phyloP scores from a whole-genome alignment of 2,329 filamentous ascomycete species.

The Sporothrix globosa region DNA sequence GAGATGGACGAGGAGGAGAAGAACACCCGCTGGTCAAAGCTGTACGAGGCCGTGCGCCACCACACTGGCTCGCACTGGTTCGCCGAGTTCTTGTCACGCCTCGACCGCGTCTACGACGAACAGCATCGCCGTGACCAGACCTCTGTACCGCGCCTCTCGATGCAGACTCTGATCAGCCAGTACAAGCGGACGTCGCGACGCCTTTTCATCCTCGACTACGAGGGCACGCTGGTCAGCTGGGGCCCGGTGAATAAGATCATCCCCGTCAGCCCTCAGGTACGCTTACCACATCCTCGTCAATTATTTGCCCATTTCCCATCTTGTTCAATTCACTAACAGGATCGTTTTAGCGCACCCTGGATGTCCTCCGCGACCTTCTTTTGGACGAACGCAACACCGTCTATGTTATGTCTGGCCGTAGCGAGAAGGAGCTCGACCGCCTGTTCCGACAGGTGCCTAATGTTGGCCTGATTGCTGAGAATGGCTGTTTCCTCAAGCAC shows the following conservation, averaged over 20 bases:
- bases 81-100: slow-evolving; percentile 68
- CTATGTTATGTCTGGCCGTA: slow-evolving; percentile 90
- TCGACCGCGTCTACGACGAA: slow-evolving; percentile 78
- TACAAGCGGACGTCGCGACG: slow-evolving; percentile 70
- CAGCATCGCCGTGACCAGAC: slow-evolving; percentile 83
- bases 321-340: not conserved
- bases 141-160: slow-evolving; percentile 80
- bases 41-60: slow-evolving; percentile 73
- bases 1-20: slow-evolving; percentile 80
- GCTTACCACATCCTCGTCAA: not conserved
- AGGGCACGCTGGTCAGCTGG: slow-evolving; percentile 88
- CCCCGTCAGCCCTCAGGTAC: slow-evolving; percentile 67
- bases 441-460: slow-evolving; percentile 82
- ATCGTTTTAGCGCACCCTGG: slow-evolving; percentile 68
- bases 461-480: slow-evolving; percentile 89
- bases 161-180: slow-evolving; percentile 63
- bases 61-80: slow-evolving; percentile 90
- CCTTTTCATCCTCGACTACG: slow-evolving; percentile 90
- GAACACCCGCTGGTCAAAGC: slow-evolving; percentile 69
- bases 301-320: not conserved
- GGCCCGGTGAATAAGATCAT: slow-evolving; percentile 84
- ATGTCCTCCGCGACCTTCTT: slow-evolving; percentile 79
- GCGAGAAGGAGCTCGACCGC: slow-evolving; percentile 83
- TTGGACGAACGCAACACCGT: slow-evolving; percentile 80
- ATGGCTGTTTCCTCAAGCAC: slow-evolving; percentile 85